Base-by-base conservation (phyloP, 768 basidiomycete genomes). In the Hygrocybe punicea region DNA sequence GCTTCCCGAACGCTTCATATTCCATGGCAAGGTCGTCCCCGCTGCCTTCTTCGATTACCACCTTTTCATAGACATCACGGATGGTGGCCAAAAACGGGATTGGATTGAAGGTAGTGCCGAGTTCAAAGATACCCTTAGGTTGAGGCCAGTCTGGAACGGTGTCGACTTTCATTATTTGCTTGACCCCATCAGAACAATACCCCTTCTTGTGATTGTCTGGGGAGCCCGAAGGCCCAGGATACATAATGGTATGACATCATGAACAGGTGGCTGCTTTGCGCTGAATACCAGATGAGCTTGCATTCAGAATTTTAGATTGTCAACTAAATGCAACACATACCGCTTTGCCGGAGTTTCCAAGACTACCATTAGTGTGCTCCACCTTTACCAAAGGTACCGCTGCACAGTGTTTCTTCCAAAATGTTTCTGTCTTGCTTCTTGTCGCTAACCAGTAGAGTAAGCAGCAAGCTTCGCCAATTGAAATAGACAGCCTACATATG, bases 11-110 rank as follows among this genome's bases (percentile, higher is more conserved):
- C 6, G 51, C 51, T 17, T 36, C 29, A 25, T 16, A 36, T 23
- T 52, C 51, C 51, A 52, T 36, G 16, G 25, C 9, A 14, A 52
- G 14, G n/a, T 52, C 51, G 35, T 52, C 51, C 6, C 34, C 34
- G 14, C 7, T 39, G 33, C 11, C 17, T n/a, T 33, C 24, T 21
- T 39, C 23, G 19, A 33, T 36, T 21, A 25, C 47, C 34, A 52
- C 37, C 51, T 52, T 33, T 19, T 52, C 51, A 13, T 52, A 52
- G 34, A 52, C 51, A 52, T 52, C 29, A 21, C 51, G 51, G 37
- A 52, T 21, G 19, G 51, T 35, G 6, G 51, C 24, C 34, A 52
- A 33, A 33, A 52, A 52, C 23, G 10, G 6, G 51, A 36, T 33
- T 19, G 37, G 51, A n/a, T 21, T 35, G 51, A 52, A 52, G 10